These are phyloP conservation scores for Pseudocercospora crystallina DNA, from an alignment of 2,329 filamentous ascomycete species.

Conservation along the genomic window DNA sequence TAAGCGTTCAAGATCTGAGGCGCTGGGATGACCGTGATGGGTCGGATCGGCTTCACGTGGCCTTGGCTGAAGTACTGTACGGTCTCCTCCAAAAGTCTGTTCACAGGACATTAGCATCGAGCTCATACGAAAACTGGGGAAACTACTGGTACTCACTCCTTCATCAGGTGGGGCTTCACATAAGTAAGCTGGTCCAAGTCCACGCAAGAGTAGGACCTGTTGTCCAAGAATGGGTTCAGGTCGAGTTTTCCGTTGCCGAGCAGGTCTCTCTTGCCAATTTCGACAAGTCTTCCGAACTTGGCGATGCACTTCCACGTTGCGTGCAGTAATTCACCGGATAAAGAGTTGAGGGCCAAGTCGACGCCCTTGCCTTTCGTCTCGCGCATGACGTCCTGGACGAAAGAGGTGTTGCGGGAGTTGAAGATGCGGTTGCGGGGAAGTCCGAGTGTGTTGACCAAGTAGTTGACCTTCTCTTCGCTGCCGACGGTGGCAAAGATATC, in stretches of 20 bases:
- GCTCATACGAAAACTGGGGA: not conserved
- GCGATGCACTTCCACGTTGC: conserved; percentile 31
- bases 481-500: conserved; percentile 32
- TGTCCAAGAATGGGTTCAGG: conserved; percentile 19
- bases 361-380: conserved; percentile 32
- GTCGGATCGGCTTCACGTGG: conserved; percentile 10
- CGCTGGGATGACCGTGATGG: conserved; percentile 5
- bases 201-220: conserved; percentile 14
- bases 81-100: not conserved
- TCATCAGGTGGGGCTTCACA: not conserved
- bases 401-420: conserved; percentile 27
- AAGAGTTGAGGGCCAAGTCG: conserved; percentile 35
- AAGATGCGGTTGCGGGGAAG: conserved; percentile 34
- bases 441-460: conserved; percentile 23
- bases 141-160: not conserved
- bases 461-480: conserved; percentile 22
- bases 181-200: conserved; percentile 10
- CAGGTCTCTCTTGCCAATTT: conserved; percentile 28
- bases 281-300: conserved; percentile 32
- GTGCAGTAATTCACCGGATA: conserved; percentile 29
- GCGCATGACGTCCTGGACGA: conserved; percentile 25
- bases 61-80: too few species aligned
- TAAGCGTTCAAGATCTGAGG: conserved; percentile 15
- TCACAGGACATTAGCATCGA: not conserved
- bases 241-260: conserved; percentile 12